A percentile compares a stretch with the other conserved stretches of the same genome.
Evolutionary conservation across 2,329 filamentous ascomycete species (phyloP).

Genomic region (Penicillium sp.): DNA sequence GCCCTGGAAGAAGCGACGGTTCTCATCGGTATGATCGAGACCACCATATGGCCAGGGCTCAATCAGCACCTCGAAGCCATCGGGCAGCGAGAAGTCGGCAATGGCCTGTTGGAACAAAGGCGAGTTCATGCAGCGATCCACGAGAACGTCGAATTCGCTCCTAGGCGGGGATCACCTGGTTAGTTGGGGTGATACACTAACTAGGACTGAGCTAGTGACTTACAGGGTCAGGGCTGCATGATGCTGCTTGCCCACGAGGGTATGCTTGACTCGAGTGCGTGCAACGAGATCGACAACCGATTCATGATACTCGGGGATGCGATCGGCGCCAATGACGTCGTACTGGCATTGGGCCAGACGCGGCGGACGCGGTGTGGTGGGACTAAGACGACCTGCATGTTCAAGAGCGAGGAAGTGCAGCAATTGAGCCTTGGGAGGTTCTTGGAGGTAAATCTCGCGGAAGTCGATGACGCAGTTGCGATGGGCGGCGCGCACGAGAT

Average conservation of each 20-base stretch:
- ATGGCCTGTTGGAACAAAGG: slow-evolving; percentile 57
- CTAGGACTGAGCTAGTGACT: no score
- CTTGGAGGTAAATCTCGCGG: slow-evolving; percentile 56
- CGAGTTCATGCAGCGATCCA: slow-evolving; percentile 57
- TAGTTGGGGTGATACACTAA: no score
- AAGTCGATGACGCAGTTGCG: slow-evolving; percentile 45
- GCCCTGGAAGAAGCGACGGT: slow-evolving; percentile 56
- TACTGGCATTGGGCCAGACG: slow-evolving; percentile 60
- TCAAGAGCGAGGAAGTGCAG: slow-evolving; percentile 54
- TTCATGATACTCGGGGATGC: slow-evolving; percentile 59
- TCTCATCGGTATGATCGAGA: slow-evolving; percentile 52
- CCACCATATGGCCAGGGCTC: slow-evolving; percentile 64
- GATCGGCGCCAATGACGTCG: slow-evolving; percentile 58
- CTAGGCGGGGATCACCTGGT: no score
- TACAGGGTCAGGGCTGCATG: slow-evolving; percentile 56
- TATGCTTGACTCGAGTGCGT: slow-evolving; percentile 48
- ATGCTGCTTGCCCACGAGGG: slow-evolving; percentile 52
- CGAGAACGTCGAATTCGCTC: slow-evolving; percentile 53
- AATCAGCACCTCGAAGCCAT: slow-evolving; percentile 60
- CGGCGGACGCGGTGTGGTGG: slow-evolving; percentile 50
- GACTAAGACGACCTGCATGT: slow-evolving; percentile 47
- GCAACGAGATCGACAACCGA: slow-evolving; percentile 55
- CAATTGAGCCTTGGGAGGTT: slow-evolving; percentile 55
- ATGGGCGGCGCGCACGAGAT: slow-evolving; percentile 35
- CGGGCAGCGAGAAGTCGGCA: slow-evolving; percentile 56